phyloP scores from a whole-genome alignment of 805 yeast genomes.

The Citeromyces matritensis region DNA sequence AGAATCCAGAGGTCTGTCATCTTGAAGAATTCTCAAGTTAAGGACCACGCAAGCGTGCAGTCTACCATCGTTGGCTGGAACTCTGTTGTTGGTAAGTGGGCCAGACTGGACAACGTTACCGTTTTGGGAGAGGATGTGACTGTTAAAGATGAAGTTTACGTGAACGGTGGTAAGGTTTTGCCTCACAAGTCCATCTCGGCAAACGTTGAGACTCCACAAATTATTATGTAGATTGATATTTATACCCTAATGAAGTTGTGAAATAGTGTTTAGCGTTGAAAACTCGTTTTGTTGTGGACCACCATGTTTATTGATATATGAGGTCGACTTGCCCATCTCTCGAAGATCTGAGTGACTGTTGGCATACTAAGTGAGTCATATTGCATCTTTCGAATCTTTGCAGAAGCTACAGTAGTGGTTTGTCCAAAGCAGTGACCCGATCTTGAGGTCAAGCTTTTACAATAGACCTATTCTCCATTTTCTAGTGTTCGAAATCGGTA shows the following conservation, averaged over 20 bases:
- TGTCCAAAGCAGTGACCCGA: no score
- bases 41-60: conserved; percentile 96
- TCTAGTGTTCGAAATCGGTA: no score
- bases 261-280: no score
- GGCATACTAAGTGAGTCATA: no score
- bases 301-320: no score
- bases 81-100: conserved; percentile 97
- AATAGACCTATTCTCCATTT: no score
- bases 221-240: conserved; percentile 87
- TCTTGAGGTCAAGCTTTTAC: no score
- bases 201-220: conserved; percentile 94
- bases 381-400: no score
- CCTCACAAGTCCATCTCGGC: conserved; percentile 96
- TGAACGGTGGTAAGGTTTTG: conserved; percentile 97
- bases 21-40: conserved; percentile 78
- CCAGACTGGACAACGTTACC: conserved; percentile 94
- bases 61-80: conserved; percentile 99
- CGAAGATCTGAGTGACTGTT: no score
- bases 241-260: no score
- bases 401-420: no score
- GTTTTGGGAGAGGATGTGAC: conserved; percentile 98
- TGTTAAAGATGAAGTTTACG: conserved; percentile 95
- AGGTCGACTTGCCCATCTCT: conserved; percentile 1
- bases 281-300: no score
- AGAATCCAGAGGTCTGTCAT: conserved; percentile 94